Evolutionary conservation across 768 basidiomycete genomes (phyloP).

Genomic region (Amanita molliuscula): DNA sequence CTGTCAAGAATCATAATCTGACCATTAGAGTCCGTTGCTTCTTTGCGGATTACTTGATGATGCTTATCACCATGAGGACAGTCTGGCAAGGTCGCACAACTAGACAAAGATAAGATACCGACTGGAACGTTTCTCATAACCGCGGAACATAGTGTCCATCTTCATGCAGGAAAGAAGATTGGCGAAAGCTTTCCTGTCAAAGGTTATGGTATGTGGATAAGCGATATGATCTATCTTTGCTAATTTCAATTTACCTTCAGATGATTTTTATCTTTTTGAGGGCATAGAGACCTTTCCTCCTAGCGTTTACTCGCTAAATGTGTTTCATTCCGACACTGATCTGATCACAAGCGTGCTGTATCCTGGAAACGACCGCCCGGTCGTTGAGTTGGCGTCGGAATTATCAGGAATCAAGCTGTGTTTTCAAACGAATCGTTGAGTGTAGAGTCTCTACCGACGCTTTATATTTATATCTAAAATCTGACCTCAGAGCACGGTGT

Average conservation of each 20-base stretch:
- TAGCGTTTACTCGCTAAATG: constrained; percentile 33
- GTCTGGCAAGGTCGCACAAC: constrained; percentile 46
- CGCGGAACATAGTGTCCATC: constrained; percentile 36
- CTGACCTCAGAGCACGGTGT: constrained; percentile 49
- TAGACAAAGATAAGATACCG: constrained; percentile 37
- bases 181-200: constrained; percentile 44
- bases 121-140: constrained; percentile 42
- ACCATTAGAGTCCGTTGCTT: constrained; percentile 25
- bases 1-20: constrained; percentile 39
- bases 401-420: constrained; percentile 49
- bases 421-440: constrained; percentile 66
- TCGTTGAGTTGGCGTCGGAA: constrained; percentile 43
- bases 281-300: constrained; percentile 20
- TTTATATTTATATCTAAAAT: background rate
- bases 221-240: constrained; percentile 1
- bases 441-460: background rate
- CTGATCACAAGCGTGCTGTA: constrained; percentile 32
- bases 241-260: constrained; percentile 19
- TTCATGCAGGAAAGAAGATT: constrained; percentile 40
- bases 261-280: constrained; percentile 55
- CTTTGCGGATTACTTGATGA: background rate
- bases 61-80: constrained; percentile 13
- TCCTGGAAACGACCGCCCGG: constrained; percentile 13
- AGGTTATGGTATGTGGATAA: constrained; percentile 42
- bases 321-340: constrained; percentile 33